These are phyloP conservation scores for Saururus chinensis DNA, from an alignment of 164 flowering plant genomes.

Conservation along the genomic window DNA sequence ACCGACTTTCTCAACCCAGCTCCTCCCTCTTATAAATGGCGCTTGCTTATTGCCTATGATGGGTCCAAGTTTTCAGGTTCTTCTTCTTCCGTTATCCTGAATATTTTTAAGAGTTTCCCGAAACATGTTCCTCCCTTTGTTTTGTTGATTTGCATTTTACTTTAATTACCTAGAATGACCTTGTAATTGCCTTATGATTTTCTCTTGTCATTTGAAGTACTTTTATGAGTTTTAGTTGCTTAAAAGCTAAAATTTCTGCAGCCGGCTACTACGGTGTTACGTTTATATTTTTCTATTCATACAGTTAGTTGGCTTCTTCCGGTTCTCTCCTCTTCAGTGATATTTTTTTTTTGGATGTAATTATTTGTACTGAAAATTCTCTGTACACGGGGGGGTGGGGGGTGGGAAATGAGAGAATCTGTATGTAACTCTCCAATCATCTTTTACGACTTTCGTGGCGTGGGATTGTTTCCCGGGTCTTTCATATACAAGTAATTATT, in stretches of 20 bases:
- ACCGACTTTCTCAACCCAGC: constrained; percentile 8
- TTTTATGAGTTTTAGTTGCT: background rate
- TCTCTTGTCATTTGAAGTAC: background rate
- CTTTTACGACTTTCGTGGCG: too few relatives aligned
- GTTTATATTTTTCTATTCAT: background rate
- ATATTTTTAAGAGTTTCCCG: too few relatives aligned
- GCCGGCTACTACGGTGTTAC: background rate
- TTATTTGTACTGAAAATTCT: too few relatives aligned
- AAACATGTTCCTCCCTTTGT: too few relatives aligned
- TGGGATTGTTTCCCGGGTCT: too few relatives aligned
- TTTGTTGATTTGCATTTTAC: background rate
- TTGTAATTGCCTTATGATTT: background rate
- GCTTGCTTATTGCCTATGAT: constrained; percentile 70
- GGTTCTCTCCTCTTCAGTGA: background rate
- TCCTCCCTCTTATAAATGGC: constrained; percentile 49
- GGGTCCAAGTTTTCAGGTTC: constrained; percentile 70
- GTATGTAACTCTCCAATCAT: too few relatives aligned
- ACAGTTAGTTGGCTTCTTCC: background rate
- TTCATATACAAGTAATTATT: too few relatives aligned
- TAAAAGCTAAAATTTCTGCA: background rate
- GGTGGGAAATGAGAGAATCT: too few relatives aligned
- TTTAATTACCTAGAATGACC: background rate
- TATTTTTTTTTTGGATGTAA: too few relatives aligned
- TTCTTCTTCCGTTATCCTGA: too few relatives aligned
- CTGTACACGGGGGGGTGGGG: too few relatives aligned